Evolutionary conservation across 164 flowering plant genomes (phyloP).

Genomic region (Warburgia ugandensis): DNA sequence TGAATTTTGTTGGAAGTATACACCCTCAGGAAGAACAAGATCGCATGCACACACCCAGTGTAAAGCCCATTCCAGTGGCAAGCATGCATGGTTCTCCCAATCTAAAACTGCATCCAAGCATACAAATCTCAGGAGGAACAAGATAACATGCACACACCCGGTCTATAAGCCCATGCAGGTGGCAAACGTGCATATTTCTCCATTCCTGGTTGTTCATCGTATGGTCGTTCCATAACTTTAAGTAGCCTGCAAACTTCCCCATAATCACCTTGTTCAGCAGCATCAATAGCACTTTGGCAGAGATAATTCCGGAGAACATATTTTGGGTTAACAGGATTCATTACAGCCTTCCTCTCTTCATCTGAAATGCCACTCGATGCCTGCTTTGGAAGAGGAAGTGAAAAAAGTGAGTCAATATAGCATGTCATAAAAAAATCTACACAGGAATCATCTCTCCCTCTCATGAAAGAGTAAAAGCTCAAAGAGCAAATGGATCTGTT

Average conservation of each 20-base stretch:
- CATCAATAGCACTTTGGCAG: slow-evolving; percentile 95
- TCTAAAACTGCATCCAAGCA: too few relatives aligned
- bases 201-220: slow-evolving; percentile 95
- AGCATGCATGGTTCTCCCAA: too few relatives aligned
- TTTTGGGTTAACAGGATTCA: slow-evolving; percentile 88
- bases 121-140: slow-evolving; percentile 69
- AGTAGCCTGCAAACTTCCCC: slow-evolving; percentile 69
- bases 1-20: too few relatives aligned
- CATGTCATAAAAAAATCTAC: neutral
- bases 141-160: slow-evolving; percentile 99
- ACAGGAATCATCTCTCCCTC: neutral
- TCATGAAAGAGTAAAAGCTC: neutral
- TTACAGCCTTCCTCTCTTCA: slow-evolving; percentile 68
- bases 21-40: too few relatives aligned
- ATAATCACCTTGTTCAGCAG: slow-evolving; percentile 85
- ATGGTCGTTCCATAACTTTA: slow-evolving; percentile 82
- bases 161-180: slow-evolving; percentile 99
- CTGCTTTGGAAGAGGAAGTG: slow-evolving; percentile 30
- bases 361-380: slow-evolving; percentile 58
- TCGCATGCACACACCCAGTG: too few relatives aligned
- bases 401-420: neutral
- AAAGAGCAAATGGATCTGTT: too few relatives aligned
- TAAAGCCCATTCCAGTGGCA: too few relatives aligned
- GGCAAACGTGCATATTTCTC: slow-evolving; percentile 98
- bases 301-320: slow-evolving; percentile 85